These are phyloP conservation scores for Hemileccinum hortonii DNA, from an alignment of 1,284 basidiomycete genomes.

Conservation along the genomic window DNA sequence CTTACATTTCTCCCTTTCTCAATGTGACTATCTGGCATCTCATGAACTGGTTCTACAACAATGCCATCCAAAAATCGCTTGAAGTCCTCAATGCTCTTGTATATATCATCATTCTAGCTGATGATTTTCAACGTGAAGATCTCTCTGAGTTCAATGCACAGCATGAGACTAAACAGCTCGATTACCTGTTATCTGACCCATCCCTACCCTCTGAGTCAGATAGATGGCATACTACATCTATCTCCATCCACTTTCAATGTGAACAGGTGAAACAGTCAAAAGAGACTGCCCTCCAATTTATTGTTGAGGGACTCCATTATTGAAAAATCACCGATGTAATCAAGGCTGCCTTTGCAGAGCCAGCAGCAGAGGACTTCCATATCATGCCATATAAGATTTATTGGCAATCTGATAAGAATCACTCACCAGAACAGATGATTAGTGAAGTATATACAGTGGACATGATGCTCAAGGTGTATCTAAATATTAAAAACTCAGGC, in stretches of 20 bases:
- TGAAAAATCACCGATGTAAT: slow-evolving; percentile 15
- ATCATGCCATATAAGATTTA: slow-evolving; percentile 23
- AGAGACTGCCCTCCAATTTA: slow-evolving; percentile 6
- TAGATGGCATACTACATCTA: slow-evolving; percentile 24
- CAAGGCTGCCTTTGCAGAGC: slow-evolving; percentile 10
- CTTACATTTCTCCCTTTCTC: slow-evolving; percentile 28
- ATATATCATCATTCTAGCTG: slow-evolving; percentile 27
- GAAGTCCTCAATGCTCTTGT: slow-evolving; percentile 31
- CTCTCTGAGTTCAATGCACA: slow-evolving; percentile 18
- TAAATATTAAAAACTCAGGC: slow-evolving; percentile 15
- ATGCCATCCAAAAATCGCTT: slow-evolving; percentile 24
- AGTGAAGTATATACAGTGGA: slow-evolving; percentile 35
- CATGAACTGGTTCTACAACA: slow-evolving; percentile 33
- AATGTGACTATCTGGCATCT: slow-evolving; percentile 26
- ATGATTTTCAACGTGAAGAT: slow-evolving; percentile 23
- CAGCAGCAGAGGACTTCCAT: slow-evolving; percentile 18
- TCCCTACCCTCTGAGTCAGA: background rate
- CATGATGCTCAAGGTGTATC: slow-evolving; percentile 30
- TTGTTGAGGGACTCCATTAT: slow-evolving; percentile 11
- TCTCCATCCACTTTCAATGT: slow-evolving; percentile 23
- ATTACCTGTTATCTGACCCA: slow-evolving; percentile 1
- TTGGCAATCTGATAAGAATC: slow-evolving; percentile 12
- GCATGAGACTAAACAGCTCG: slow-evolving; percentile 13
- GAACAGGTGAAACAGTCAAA: slow-evolving; percentile 1
- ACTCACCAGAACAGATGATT: slow-evolving; percentile 19